Base-by-base conservation (phyloP, 768 basidiomycete species). In the Rhodosporidiobolus sp. region DNA sequence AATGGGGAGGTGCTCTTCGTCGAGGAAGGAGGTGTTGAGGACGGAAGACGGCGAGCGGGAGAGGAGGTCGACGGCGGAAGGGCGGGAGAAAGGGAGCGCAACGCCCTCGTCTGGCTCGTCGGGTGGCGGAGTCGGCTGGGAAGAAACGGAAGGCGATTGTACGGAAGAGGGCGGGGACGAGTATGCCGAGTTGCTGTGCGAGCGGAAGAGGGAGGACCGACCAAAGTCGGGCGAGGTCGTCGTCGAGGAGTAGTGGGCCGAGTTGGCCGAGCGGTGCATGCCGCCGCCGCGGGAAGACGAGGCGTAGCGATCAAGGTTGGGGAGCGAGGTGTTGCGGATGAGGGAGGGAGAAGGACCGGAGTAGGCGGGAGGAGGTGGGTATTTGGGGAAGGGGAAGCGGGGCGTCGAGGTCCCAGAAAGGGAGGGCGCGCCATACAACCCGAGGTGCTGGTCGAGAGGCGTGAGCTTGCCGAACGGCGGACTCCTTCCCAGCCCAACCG, bases 11-110 rank as follows among this genome's bases (percentile, higher is more conserved):
- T 71, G 66, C 46, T 52, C 49, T 26, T 63, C 65, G 32, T 66
- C 69, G 26, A 65, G 60, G 66, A 57, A 73, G 0, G 65, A 57
- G 19, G 59, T 73, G 62, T 66, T 63, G 38, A 70, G 64, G 14
- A 73, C 49, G 7, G 75, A 72, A 12, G 68, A 70, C 11, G 75
- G 75, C 4, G 75, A 76, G 19, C 71, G 67, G 10, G 75, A 76
- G 30, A 76, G 65, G 28, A 76, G 68, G 65, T 76, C 75, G 58
- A 73, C 65, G 1, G 75, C 63, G 9, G 64, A 61, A 1, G 67
- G 74, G 3, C 70, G 70, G 6, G 70, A 52, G 65, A 68, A 64
- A 6, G 70, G 63, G 17, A 72, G 46, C 3, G 32, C 2, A 0
- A n/a, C 49, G 12, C 28, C 46, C 19, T 59, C 61, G 43, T 59